Evolutionary conservation across 306 rosid genomes (phyloP).

Genomic region (Cercis canadensis): DNA sequence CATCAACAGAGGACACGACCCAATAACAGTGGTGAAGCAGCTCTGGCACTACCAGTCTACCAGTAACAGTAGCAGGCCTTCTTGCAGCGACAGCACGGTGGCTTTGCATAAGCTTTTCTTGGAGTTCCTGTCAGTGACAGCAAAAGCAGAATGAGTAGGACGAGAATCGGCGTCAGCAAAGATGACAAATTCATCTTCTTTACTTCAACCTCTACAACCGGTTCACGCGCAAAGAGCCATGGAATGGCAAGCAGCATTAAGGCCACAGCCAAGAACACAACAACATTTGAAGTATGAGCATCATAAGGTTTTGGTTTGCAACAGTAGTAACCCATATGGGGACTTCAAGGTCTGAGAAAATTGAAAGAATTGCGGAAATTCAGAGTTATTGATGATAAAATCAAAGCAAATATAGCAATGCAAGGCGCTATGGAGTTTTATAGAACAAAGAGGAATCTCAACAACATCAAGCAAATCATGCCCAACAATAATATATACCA

Average conservation of each 20-base stretch:
- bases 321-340: conserved; percentile 55
- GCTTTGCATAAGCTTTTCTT: conserved; percentile 21
- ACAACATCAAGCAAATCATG: neutral
- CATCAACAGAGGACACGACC: too few relatives aligned
- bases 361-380: conserved; percentile 19
- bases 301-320: conserved; percentile 44
- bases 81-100: conserved; percentile 40
- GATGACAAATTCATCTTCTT: conserved; percentile 20
- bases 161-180: conserved; percentile 43
- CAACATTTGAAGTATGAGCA: conserved; percentile 43
- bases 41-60: conserved; percentile 33
- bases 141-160: conserved; percentile 51
- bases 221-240: conserved; percentile 41
- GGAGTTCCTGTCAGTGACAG: conserved; percentile 48
- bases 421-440: conserved; percentile 26
- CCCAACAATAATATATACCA: too few relatives aligned
- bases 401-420: too few relatives aligned
- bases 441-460: neutral
- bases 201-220: conserved; percentile 32
- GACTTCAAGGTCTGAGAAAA: conserved; percentile 21
- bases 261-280: conserved; percentile 59
- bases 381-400: neutral
- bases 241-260: conserved; percentile 52
- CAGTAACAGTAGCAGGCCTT: conserved; percentile 55
- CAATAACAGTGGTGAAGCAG: conserved; percentile 22